Conservation (phyloP, 495 filamentous ascomycete species). For the Platismatia glauca region DNA sequence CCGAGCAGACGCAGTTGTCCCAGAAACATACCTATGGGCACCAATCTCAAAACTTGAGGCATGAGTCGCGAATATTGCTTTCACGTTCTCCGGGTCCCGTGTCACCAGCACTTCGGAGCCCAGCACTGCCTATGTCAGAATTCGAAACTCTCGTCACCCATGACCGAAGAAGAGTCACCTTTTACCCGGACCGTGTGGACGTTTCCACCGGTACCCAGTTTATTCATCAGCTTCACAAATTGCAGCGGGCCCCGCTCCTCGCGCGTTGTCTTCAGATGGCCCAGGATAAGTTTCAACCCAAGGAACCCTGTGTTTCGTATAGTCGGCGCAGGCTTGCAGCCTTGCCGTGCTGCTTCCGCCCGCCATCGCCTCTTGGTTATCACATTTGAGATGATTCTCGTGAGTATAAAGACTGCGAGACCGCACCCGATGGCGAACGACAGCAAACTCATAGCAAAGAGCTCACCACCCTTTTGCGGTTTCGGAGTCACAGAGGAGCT, state of each 20-base stretch:
- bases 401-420: not conserved
- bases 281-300: conserved; percentile 23
- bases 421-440: not conserved
- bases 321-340: conserved; percentile 27
- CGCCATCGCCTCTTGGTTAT: conserved; percentile 22
- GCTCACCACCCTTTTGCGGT: too few relatives aligned
- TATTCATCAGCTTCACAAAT: conserved; percentile 27
- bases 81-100: conserved; percentile 49
- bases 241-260: conserved; percentile 31
- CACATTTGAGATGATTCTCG: not conserved
- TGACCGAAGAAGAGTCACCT: not conserved
- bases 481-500: too few relatives aligned
- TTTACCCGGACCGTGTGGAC: not conserved
- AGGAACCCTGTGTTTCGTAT: conserved; percentile 29
- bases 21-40: not conserved
- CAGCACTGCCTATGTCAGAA: conserved; percentile 18
- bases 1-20: not conserved
- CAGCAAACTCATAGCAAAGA: conserved; percentile 5
- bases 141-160: not conserved
- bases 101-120: conserved; percentile 33
- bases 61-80: conserved; percentile 45
- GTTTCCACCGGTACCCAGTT: conserved; percentile 1
- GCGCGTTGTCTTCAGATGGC: conserved; percentile 24
- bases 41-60: conserved; percentile 47
- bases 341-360: conserved; percentile 23